Evolutionary conservation across 1,139 yeast genomes (phyloP), one percentile per base, ranked within the genome.

Genomic region (Meyerozyma sp.): DNA sequence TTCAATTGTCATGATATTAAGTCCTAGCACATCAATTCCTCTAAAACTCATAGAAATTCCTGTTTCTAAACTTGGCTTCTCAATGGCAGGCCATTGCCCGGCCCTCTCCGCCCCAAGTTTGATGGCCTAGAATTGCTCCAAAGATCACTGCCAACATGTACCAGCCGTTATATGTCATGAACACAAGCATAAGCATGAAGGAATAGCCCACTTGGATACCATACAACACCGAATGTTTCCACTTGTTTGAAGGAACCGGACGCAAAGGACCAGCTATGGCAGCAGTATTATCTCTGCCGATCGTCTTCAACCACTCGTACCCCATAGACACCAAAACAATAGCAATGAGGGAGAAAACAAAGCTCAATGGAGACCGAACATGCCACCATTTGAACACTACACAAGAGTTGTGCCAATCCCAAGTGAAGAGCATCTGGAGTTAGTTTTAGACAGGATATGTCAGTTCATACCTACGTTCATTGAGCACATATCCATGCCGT

Each of bases 131-230:
- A 14, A 70, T 73, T 1, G 93, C 93, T 1, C 95, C 95, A 4
- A 74, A 50, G 1, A 79, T 82, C 25, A 84, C 85, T 2, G 91
- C 82, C 13, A 80, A 44, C 93, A 86, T 85, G 41, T 82, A 74
- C 89, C 90, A 86, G 5, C 93, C 89, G 58, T 86, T 85, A 59
- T 84, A 86, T 4, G 91, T 84, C 95, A 86, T 86, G 55, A 85
- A 86, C 1, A 86, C 78, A 54, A 84, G 73, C 95, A 86, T 86
- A 52, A 86, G 64, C 70, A 84, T 67, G 55, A 85, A 84, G 2
- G 94, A 84, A 58, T 82, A 85, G 5, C 86, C 85, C 11, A 87
- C 91, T 57, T 84, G 91, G 13, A 79, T 48, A 1, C 86, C 94
- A 57, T 88, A 87, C 32, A 79, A 57, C 20, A 71, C 40, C 32